phyloP scores from a whole-genome alignment of 257 asterid species.

The Petunia axillaris region DNA sequence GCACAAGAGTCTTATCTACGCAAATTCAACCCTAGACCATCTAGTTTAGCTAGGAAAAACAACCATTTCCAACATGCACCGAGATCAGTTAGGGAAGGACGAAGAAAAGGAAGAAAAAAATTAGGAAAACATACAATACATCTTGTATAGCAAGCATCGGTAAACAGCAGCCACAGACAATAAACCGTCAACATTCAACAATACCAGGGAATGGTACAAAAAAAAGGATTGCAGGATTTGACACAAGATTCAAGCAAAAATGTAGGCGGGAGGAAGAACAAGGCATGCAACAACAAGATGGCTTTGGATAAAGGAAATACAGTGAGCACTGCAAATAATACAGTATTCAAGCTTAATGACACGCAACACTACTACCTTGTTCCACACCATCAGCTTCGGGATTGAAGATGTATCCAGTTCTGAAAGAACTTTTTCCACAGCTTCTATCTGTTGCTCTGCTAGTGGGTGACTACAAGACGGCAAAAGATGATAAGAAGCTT shows the following conservation, averaged over 20 bases:
- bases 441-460: conserved; percentile 87
- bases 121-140: background rate
- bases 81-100: conserved; percentile 23
- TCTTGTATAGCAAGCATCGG: conserved; percentile 11
- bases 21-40: background rate
- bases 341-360: background rate
- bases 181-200: background rate
- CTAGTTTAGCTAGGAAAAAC: conserved; percentile 10
- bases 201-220: background rate
- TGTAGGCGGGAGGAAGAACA: background rate
- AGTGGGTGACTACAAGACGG: conserved; percentile 79
- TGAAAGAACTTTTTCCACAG: conserved; percentile 92
- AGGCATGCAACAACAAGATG: conserved; percentile 4
- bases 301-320: background rate
- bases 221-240: background rate
- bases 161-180: background rate
- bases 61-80: background rate
- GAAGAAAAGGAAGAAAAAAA: background rate
- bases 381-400: conserved; percentile 88
- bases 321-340: conserved; percentile 16
- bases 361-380: conserved; percentile 61
- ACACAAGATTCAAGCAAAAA: conserved; percentile 1
- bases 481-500: conserved; percentile 40
- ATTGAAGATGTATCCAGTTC: conserved; percentile 80
- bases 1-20: background rate